Evolutionary conservation across 805 yeast species (phyloP), one percentile per base, ranked within the genome.

Genomic region (Starmerella geochares): DNA sequence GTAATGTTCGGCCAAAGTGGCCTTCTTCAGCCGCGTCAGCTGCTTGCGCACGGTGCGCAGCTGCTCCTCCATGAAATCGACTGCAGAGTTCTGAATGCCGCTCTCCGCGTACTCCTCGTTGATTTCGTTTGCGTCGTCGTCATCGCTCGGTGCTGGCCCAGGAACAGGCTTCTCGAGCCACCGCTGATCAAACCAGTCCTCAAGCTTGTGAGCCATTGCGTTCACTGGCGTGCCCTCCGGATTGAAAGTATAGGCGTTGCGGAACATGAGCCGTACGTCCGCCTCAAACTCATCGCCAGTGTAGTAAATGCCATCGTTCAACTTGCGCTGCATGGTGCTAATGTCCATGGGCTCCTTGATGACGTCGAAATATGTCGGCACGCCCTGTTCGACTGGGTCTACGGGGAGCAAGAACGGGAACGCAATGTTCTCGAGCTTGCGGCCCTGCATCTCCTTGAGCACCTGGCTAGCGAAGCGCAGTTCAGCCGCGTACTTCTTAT

Each of bases 201-300:
- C 96, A 49, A 92, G 71, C 59, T 87, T 76, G 65, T 86, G 95
- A 17, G 97, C 98, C 94, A 92, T 83, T 75, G 78, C 76, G 65
- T 88, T 86, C 32, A 92, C 98, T 44, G 94, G 94, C 4, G 95
- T 81, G n/a, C 96, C 95, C 60, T 84, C 95, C 2, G 98, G 97
- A 67, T 92, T 92, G 71, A 90, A 92, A 14, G 75, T 72, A 65
- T 86, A 92, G 69, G 97, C 90, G 68, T 92, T 90, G 54, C 76
- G 72, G 70, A 92, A 88, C 51, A 92, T 84, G 53, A 87, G 74
- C 50, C 86, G 74, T 32, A 90, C 77, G 63, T 92, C 98, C 38
- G 67, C 68, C 63, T 83, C 95, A 63, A 90, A 87, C 55, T 85
- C 88, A 53, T 84, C 95, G 17, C 87, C 92, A 49, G 81, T 80